Evolutionary conservation across 345 rosid genomes (phyloP).

Genomic region (Balakata baccata): DNA sequence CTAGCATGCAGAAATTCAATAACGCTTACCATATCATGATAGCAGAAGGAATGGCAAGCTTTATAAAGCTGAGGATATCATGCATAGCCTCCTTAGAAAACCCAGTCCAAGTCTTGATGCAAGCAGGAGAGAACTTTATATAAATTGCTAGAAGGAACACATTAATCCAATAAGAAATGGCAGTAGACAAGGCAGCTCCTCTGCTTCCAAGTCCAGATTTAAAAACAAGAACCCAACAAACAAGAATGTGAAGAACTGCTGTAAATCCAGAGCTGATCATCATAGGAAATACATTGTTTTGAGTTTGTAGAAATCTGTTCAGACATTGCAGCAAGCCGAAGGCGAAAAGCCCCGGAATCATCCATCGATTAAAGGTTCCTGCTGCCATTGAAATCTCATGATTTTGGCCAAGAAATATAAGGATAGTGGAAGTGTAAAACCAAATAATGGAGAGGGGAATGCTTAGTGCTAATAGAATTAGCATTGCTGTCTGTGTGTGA

Average conservation of each 20-base stretch:
- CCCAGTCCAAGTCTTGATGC: slow-evolving; percentile 45
- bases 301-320: slow-evolving; percentile 56
- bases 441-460: slow-evolving; percentile 54
- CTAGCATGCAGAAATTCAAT: no score
- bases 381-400: slow-evolving; percentile 36
- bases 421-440: slow-evolving; percentile 47
- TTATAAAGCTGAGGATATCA: slow-evolving; percentile 39
- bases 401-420: slow-evolving; percentile 44
- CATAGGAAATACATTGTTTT: slow-evolving; percentile 55
- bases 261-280: slow-evolving; percentile 35
- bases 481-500: slow-evolving; percentile 66
- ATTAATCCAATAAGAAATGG: slow-evolving; percentile 42
- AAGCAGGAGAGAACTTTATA: slow-evolving; percentile 35
- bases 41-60: slow-evolving; percentile 55
- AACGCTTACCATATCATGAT: slow-evolving; percentile 47
- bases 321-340: slow-evolving; percentile 59
- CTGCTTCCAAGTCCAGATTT: slow-evolving; percentile 31
- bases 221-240: slow-evolving; percentile 49
- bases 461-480: slow-evolving; percentile 40
- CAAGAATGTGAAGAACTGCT: slow-evolving; percentile 31
- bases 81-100: slow-evolving; percentile 42
- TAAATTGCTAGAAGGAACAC: slow-evolving; percentile 38
- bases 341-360: slow-evolving; percentile 63
- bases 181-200: slow-evolving; percentile 47
- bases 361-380: slow-evolving; percentile 44